phyloP scores from a whole-genome alignment of 2,329 filamentous ascomycete genomes.

The Pseudocercospora crystallina region DNA sequence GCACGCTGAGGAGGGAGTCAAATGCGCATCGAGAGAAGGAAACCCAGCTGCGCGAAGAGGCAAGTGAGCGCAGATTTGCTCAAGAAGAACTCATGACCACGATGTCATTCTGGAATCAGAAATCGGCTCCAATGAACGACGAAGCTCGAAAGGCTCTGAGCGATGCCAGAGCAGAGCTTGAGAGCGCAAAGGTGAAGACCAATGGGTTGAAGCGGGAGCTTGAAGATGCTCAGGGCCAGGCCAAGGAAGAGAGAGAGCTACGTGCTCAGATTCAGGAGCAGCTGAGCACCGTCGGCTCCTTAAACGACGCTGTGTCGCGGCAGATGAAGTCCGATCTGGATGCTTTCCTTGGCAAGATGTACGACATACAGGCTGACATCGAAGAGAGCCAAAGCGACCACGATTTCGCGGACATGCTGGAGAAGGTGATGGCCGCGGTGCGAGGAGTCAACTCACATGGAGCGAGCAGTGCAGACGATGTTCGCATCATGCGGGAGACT shows the following conservation, averaged over 20 bases:
- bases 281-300: conserved; percentile 7
- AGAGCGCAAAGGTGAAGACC: no score
- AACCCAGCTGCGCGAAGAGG: conserved; percentile 14
- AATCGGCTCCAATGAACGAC: conserved; percentile 15
- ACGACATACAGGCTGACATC: conserved; percentile 20
- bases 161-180: conserved; percentile 20
- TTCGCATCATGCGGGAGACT: conserved; percentile 21
- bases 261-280: conserved; percentile 21
- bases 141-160: conserved; percentile 21
- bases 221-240: no score
- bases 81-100: conserved; percentile 17
- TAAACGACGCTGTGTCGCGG: conserved; percentile 10
- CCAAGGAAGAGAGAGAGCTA: no score
- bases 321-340: conserved; percentile 18
- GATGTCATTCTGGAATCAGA: conserved; percentile 13
- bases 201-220: no score
- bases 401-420: conserved; percentile 14
- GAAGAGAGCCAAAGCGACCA: conserved; percentile 9
- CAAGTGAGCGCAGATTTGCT: conserved; percentile 7
- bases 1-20: conserved; percentile 19
- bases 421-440: conserved; percentile 20
- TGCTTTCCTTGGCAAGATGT: conserved; percentile 26
- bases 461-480: conserved; percentile 17
- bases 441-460: conserved; percentile 21
- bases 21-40: conserved; percentile 7